Evolutionary conservation across 1,139 yeast genomes (phyloP).

Genomic region (Yamadazyma taylorii): DNA sequence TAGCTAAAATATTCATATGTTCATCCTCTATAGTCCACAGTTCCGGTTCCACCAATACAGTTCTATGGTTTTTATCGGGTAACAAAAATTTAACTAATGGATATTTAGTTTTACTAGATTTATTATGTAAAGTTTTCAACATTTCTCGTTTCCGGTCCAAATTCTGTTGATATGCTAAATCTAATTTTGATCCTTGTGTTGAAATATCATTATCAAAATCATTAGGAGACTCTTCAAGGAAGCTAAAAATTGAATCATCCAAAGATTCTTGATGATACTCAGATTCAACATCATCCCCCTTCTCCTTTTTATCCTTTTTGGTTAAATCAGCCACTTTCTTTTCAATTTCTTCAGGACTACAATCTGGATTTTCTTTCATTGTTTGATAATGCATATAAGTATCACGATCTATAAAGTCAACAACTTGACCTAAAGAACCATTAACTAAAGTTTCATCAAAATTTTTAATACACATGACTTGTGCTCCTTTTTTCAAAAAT

Average conservation of each 20-base stretch:
- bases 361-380: slow-evolving; percentile 22
- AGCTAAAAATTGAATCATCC: slow-evolving; percentile 27
- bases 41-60: slow-evolving; percentile 53
- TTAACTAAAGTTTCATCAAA: slow-evolving; percentile 85
- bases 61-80: slow-evolving; percentile 70
- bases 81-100: slow-evolving; percentile 79
- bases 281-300: slow-evolving; percentile 9
- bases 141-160: slow-evolving; percentile 22
- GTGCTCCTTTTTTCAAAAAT: slow-evolving; percentile 76
- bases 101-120: slow-evolving; percentile 35
- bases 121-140: slow-evolving; percentile 17
- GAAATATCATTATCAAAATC: background rate
- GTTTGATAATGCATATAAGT: slow-evolving; percentile 30
- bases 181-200: slow-evolving; percentile 6
- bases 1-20: slow-evolving; percentile 27
- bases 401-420: slow-evolving; percentile 40
- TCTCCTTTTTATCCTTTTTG: slow-evolving; percentile 9
- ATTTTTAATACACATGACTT: slow-evolving; percentile 95
- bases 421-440: slow-evolving; percentile 85
- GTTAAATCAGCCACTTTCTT: slow-evolving; percentile 5
- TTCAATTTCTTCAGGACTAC: slow-evolving; percentile 18
- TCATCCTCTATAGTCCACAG: slow-evolving; percentile 46
- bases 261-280: slow-evolving; percentile 9
- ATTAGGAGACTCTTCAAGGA: slow-evolving; percentile 14
- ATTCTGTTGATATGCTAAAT: slow-evolving; percentile 13